Conservation (phyloP, 139 green algal genomes). For the Haematococcus lacustris region DNA sequence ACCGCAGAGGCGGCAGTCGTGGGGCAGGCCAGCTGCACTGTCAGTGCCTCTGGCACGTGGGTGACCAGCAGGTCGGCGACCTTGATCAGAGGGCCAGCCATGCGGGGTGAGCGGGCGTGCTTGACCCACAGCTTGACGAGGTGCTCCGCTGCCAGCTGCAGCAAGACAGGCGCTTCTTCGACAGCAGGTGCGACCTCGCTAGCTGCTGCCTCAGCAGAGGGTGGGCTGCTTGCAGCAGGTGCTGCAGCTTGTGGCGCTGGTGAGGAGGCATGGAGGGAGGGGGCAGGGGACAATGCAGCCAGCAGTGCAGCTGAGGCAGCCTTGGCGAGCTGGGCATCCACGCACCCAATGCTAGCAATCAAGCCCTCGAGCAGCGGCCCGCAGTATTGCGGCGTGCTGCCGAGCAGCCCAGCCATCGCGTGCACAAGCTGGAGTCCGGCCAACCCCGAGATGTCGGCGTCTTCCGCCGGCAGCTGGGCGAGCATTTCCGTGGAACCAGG, state of each 20-base stretch:
- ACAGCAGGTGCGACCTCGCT: not conserved
- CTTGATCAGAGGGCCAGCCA: slow-evolving; percentile 44
- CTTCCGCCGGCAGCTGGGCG: too few species aligned
- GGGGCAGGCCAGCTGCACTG: too few species aligned
- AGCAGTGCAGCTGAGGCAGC: slow-evolving; percentile 43
- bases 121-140: slow-evolving; percentile 33
- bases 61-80: slow-evolving; percentile 46
- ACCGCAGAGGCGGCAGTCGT: too few species aligned
- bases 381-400: slow-evolving; percentile 12
- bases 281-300: not conserved
- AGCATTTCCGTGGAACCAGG: too few species aligned
- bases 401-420: slow-evolving; percentile 17
- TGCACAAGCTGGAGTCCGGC: too few species aligned
- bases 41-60: not conserved
- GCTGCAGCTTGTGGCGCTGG: not conserved
- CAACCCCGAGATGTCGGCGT: too few species aligned
- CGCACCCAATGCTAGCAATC: slow-evolving; percentile 66
- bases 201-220: not conserved
- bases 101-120: slow-evolving; percentile 28
- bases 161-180: too few species aligned
- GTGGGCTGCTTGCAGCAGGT: not conserved
- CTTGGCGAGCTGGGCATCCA: slow-evolving; percentile 62
- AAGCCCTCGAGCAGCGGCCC: slow-evolving; percentile 60
- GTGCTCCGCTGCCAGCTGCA: slow-evolving; percentile 4
- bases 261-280: not conserved